Base-by-base conservation (phyloP, 2,329 filamentous ascomycete genomes). In the Scedosporium boydii region DNA sequence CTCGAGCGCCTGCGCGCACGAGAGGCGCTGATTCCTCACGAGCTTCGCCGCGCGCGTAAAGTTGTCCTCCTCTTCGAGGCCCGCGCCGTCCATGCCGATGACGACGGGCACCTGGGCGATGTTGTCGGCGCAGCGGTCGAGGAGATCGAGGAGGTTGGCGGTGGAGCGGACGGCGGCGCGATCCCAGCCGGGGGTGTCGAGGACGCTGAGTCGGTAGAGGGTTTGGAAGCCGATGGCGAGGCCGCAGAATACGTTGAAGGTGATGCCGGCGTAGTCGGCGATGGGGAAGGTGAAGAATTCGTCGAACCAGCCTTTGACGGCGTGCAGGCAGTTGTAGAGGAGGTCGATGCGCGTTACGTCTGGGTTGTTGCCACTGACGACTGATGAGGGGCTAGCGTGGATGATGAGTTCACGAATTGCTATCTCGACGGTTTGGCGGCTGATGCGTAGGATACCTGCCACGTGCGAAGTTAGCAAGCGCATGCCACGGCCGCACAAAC, bases 141-240 rank as follows among this genome's bases (percentile, higher is more conserved):
- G 64, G n/a, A 76, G 66, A 6, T 64, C 61, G 2, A 76, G 67
- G 0, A 77, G 66, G 57, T 78, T 72, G 4, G 68, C 73, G 1
- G 72, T 75, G 23, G 68, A 68, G 14, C 70, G 70, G 5, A 78
- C 69, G 1, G 72, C 63, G 3, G 72, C 70, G 61, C 72, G 74
- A 62, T 79, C 76, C 77, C 76, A 79, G 5, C 69, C 73, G 1
- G 74, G 73, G 56, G 75, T 72, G 6, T 78, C 75, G 3, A 73
- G 69, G 0, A 71, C 74, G 2, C 74, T 74, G 23, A 79, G 72
- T 6, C 71, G 69, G 65, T 77, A 78, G 6, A 79, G 67, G 2
- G 71, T 67, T 6, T 76, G 67, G 23, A 77, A 69, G 56, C 72
- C 70, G 14, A 76, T 74, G 2, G 72, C 72, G 4, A 77, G 65